Percentiles rank a stretch among this genome's conserved stretches.
phyloP scores from a whole-genome alignment of 371 early-diverging fungal species.

The Lichtheimia hyalospora region DNA sequence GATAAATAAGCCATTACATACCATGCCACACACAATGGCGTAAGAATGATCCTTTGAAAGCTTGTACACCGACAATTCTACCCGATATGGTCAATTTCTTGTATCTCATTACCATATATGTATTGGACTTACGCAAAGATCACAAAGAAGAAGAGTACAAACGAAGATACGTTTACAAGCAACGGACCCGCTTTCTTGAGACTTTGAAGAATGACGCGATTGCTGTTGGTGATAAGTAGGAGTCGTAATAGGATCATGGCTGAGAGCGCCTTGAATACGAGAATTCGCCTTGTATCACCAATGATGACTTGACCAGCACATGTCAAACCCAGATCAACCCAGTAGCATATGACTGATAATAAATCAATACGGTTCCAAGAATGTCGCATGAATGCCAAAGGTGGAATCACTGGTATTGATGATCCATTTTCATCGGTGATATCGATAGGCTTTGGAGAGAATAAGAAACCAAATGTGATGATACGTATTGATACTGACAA shows the following conservation, averaged over 20 bases:
- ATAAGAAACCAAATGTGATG: conserved; percentile 56
- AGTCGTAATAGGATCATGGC: conserved; percentile 59
- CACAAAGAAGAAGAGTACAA: conserved; percentile 65
- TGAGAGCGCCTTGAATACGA: conserved; percentile 58
- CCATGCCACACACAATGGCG: conserved; percentile 62
- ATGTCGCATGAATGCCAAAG: conserved; percentile 60
- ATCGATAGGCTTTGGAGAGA: conserved; percentile 30
- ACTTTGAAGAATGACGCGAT: conserved; percentile 59
- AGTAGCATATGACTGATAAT: conserved; percentile 57
- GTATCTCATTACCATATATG: not conserved
- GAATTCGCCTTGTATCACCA: conserved; percentile 38
- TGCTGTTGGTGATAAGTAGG: conserved; percentile 62
- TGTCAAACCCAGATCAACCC: conserved; percentile 56
- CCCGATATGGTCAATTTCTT: not conserved
- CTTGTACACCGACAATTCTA: conserved; percentile 64
- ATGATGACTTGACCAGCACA: conserved; percentile 33
- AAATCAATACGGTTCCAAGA: conserved; percentile 72
- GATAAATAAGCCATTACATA: conserved; percentile 9
- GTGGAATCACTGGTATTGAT: not conserved
- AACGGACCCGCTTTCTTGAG: conserved; percentile 65
- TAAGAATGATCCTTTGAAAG: conserved; percentile 65
- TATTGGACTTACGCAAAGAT: conserved; percentile 53
- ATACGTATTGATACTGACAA: conserved; percentile 32
- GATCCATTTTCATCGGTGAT: not conserved
- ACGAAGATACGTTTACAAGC: conserved; percentile 58